Percentiles rank a stretch among this genome's conserved stretches.
phyloP scores from a whole-genome alignment of 441 rosid genomes.

The Flueggea neowawraea region DNA sequence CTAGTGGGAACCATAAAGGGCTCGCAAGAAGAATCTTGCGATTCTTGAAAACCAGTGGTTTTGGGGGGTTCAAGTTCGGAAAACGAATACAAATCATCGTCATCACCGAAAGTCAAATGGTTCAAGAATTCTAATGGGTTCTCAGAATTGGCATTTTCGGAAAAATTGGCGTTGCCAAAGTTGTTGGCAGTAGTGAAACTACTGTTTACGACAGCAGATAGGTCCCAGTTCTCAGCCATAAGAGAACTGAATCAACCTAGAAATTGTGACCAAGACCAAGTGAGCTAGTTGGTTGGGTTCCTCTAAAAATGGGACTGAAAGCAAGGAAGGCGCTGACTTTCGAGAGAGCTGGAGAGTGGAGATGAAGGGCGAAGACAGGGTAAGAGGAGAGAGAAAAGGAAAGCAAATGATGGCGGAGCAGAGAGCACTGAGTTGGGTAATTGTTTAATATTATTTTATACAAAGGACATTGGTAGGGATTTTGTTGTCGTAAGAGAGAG shows the following conservation, averaged over 20 bases:
- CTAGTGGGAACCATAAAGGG: constrained; percentile 36
- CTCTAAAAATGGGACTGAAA: constrained; percentile 13
- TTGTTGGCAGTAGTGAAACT: constrained; percentile 25
- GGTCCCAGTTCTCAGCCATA: constrained; percentile 76
- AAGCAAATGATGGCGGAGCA: constrained; percentile 22
- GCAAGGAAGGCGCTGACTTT: constrained; percentile 83
- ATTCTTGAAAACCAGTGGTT: constrained; percentile 32
- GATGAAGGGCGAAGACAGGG: constrained; percentile 7
- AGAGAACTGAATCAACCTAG: constrained; percentile 7
- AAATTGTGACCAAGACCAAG: constrained; percentile 11
- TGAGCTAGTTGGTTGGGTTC: neutral
- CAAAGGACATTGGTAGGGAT: too few species aligned
- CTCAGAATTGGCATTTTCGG: constrained; percentile 13
- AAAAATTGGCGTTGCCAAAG: neutral
- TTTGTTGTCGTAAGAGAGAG: too few species aligned
- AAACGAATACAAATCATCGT: constrained; percentile 30
- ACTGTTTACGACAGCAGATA: constrained; percentile 65
- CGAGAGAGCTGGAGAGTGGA: constrained; percentile 11
- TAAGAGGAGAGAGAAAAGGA: constrained; percentile 16
- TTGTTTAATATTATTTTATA: too few species aligned
- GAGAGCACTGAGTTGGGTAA: constrained; percentile 45
- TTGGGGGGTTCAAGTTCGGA: constrained; percentile 18
- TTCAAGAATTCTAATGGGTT: constrained; percentile 34
- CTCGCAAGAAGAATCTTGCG: constrained; percentile 54
- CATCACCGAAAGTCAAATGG: constrained; percentile 33